phyloP scores from a whole-genome alignment of 768 basidiomycete genomes.

The Lactarius vividus region DNA sequence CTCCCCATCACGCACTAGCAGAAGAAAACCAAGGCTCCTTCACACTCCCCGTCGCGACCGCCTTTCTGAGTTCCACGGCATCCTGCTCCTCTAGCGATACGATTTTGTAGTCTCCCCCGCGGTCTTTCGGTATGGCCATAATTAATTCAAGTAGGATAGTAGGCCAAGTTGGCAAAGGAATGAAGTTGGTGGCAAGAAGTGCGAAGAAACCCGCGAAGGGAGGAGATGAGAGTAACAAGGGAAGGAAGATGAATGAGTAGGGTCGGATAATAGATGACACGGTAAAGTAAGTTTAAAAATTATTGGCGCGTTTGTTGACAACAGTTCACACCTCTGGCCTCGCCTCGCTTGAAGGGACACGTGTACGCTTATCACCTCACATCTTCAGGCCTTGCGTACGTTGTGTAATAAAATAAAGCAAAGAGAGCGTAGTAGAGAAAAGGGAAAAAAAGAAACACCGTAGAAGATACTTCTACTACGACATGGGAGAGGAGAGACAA shows the following conservation, averaged over 20 bases:
- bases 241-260: neutral
- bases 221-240: neutral
- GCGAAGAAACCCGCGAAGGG: constrained; percentile 2
- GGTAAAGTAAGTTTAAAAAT: neutral
- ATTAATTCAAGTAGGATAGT: constrained; percentile 9
- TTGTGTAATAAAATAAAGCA: neutral
- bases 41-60: constrained; percentile 40
- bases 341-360: neutral
- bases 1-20: constrained; percentile 33
- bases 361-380: neutral
- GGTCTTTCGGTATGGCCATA: constrained; percentile 20
- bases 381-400: neutral
- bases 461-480: constrained; percentile 9
- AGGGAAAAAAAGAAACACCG: neutral
- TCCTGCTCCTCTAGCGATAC: constrained; percentile 39
- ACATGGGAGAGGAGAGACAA: neutral
- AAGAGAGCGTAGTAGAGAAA: neutral
- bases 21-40: constrained; percentile 33
- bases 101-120: constrained; percentile 29
- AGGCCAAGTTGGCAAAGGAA: neutral
- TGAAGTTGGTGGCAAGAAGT: neutral
- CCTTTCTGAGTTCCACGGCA: constrained; percentile 54
- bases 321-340: neutral
- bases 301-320: neutral
- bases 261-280: neutral